Base-by-base conservation (phyloP, 106 monocot species). In the Phalaenopsis equestris region DNA sequence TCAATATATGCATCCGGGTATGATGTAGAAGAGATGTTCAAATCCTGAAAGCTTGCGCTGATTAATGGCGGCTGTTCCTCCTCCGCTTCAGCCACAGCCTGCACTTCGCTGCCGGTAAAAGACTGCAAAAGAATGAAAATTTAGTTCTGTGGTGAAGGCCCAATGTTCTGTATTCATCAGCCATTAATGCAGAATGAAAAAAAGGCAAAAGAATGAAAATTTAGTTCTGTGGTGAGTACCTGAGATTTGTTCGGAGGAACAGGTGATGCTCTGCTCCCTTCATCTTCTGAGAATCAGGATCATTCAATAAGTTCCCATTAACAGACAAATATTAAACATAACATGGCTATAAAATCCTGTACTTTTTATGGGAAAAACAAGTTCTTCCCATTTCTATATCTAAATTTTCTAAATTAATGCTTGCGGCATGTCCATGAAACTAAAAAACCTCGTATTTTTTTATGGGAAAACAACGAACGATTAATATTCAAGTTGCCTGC, bases 1-100 rank as follows among this genome's bases (percentile, higher is more conserved):
- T 90, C 92, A 73, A 92, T 19, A 84, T 47, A 77, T 84, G 80
- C 84, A 41, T 55, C 23, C 14, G 47, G 41, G 21, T 80, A 68
- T 43, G 55, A 88, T 74, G 45, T 42, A 46, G 65, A 67, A 67
- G 72, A 68, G 45, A 48, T 81, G 36, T 61, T 61, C 61, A 3
- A n/a, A 61, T n/a, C 47, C 3, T 67, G 11, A 37, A 30, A 5
- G 52, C 41, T 75, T 30, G 16, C 78, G 39, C 8, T 7, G 61
- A 24, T 8, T 81, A 67, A 75, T 82, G 55, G 16, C 42, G 17
- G 87, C 8, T 10, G 56, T 12, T 12, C 14, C 56, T 56, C 61
- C 6, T 75, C 70, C 30, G 18, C 6, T 48, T 4, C 24, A 30
- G 46, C 8, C 49, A 11, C 12, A 12, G 52, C 52, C 14, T 17